Conservation (phyloP, 164 flowering plant genomes). For the Magnolia sinica region DNA sequence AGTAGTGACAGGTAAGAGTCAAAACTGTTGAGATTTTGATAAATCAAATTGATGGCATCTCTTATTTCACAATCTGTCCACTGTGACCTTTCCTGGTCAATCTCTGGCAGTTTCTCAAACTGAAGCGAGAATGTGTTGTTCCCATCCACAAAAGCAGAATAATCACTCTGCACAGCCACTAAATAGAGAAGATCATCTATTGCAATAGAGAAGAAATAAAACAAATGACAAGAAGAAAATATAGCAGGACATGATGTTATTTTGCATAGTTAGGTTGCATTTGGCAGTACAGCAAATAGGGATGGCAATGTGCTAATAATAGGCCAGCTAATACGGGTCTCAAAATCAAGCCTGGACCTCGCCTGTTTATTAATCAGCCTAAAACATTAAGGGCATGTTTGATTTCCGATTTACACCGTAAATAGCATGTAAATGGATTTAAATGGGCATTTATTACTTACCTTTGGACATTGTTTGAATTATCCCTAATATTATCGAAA, state of each 20-base stretch:
- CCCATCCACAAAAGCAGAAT: slow-evolving; percentile 40
- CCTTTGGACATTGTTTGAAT: too few species aligned
- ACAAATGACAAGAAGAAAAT: background rate
- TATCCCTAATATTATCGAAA: too few species aligned
- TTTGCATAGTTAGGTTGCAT: background rate
- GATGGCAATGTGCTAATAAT: background rate
- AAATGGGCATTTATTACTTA: too few species aligned
- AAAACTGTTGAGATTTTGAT: slow-evolving; percentile 66
- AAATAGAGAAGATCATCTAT: background rate
- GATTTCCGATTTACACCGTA: too few species aligned
- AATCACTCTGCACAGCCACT: slow-evolving; percentile 52
- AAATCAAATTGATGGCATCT: slow-evolving; percentile 65
- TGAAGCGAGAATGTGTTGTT: slow-evolving; percentile 39
- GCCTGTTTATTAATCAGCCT: too few species aligned
- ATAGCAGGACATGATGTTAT: background rate
- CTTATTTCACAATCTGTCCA: slow-evolving; percentile 69
- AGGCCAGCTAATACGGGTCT: background rate
- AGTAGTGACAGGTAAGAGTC: slow-evolving; percentile 53
- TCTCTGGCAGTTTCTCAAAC: slow-evolving; percentile 71
- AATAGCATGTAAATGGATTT: too few species aligned
- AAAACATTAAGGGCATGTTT: too few species aligned
- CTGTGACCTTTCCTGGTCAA: slow-evolving; percentile 61
- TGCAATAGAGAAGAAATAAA: background rate
- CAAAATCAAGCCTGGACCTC: background rate
- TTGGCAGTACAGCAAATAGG: background rate